Evolutionary conservation across 139 green algal species (phyloP).

Genomic region (Bryopsis sp.): DNA sequence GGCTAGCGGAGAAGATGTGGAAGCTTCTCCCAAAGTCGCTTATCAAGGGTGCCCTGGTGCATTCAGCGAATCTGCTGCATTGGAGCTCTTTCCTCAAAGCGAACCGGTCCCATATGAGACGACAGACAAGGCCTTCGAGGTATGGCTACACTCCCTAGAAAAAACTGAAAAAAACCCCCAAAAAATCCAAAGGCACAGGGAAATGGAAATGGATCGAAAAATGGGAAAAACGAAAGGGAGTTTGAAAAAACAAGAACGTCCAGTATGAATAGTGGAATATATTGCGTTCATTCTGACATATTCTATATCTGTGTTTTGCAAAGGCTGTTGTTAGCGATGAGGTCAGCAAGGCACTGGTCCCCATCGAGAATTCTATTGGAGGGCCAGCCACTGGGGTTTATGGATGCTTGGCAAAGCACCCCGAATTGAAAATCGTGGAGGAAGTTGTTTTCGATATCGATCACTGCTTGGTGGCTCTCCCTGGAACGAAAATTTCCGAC

Average conservation of each 20-base stretch:
- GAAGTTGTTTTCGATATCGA: conserved; percentile 77
- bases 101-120: neutral
- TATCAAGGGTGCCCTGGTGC: neutral
- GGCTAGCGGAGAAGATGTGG: no score
- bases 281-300: no score
- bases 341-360: neutral
- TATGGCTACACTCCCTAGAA: neutral
- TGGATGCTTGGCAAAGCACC: conserved; percentile 80
- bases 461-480: conserved; percentile 92
- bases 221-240: no score
- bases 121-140: neutral
- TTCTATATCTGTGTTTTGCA: no score
- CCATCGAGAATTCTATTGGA: neutral
- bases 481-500: conserved; percentile 62
- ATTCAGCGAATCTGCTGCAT: neutral
- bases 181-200: neutral
- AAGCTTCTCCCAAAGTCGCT: no score
- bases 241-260: no score
- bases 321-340: neutral
- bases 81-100: neutral
- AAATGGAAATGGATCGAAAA: no score
- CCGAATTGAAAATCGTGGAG: conserved; percentile 79
- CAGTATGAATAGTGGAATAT: no score
- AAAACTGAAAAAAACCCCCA: neutral
- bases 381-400: conserved; percentile 43